Base-by-base conservation (phyloP, 2,329 filamentous ascomycete genomes). In the Cercospora sp. region DNA sequence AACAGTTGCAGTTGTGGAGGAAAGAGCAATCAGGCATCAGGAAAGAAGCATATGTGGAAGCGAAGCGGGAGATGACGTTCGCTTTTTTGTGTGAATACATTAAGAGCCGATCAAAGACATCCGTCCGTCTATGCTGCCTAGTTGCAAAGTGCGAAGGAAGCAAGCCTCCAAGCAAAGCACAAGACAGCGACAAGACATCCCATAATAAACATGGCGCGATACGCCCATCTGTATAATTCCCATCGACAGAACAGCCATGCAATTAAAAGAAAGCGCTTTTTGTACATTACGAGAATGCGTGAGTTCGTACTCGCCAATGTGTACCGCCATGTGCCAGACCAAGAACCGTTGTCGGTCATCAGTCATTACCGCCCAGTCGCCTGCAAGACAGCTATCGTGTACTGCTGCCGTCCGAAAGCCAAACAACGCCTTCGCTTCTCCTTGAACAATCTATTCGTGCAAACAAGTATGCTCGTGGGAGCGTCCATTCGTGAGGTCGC, bases 391-490 rank as follows among this genome's bases (percentile, higher is more conserved):
- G 18, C 31, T 20, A 39, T 33, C 31, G 42, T 28, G 42, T 26
- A 23, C n/a, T 18, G 18, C 33, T 60, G 33, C 20, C 58, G 58
- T 20, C 2, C 20, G 28, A 36, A 60, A 4, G 33, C 39, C 31
- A 36, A 36, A 60, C 10, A 63, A 63, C 60, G 60, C 60, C 60
- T 13, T 63, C 60, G 60, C 60, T 63, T 13, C 57, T 10, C 12
- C 10, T 48, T 26, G 28, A 51, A 51, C 45, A 60, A 10, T 42
- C 58, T 45, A 33, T 39, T 42, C 58, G 58, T 36, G 30, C 10
- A 23, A 39, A 26, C 58, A 36, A 39, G 58, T 39, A 42, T 60
- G 58, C 58, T 23, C 58, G 39, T 39, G 58, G 18, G 45, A 51
- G 45, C 45, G 45, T 51, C 45, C 45, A 51, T 51, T 51, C 20